Evolutionary conservation across 2,329 filamentous ascomycete genomes (phyloP).

Genomic region (Penicillium palitans): DNA sequence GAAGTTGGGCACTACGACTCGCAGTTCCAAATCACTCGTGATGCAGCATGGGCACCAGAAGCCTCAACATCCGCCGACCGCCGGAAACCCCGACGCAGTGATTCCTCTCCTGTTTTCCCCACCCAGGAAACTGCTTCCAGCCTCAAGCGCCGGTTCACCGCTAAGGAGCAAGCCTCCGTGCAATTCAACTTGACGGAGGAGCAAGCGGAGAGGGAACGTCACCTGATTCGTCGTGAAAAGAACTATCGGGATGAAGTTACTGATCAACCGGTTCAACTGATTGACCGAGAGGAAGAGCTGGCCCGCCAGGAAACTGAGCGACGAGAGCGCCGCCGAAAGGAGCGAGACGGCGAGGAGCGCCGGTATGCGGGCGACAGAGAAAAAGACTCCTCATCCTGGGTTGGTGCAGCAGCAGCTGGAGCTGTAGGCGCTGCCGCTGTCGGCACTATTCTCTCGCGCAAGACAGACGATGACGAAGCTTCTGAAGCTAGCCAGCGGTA

Average conservation of each 20-base stretch:
- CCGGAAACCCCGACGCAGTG: constrained; percentile 38
- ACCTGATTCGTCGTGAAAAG: constrained; percentile 29
- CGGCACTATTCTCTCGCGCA: constrained; percentile 43
- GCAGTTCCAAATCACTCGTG: constrained; percentile 15
- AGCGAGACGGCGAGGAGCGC: constrained; percentile 24
- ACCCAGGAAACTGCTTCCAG: constrained; percentile 31
- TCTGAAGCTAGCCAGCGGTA: constrained; percentile 36
- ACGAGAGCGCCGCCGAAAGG: constrained; percentile 21
- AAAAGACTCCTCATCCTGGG: constrained; percentile 36
- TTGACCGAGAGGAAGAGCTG: constrained; percentile 32
- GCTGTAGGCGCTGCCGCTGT: constrained; percentile 52
- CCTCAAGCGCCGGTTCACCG: constrained; percentile 36
- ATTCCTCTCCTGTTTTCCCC: constrained; percentile 49
- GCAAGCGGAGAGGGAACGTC: constrained; percentile 52
- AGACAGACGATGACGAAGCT: constrained; percentile 29
- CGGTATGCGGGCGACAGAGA: constrained; percentile 22
- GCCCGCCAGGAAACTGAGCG: constrained; percentile 19
- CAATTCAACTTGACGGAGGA: constrained; percentile 60
- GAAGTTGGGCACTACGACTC: constrained; percentile 23
- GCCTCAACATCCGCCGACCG: constrained; percentile 11
- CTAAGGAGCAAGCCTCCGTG: constrained; percentile 50
- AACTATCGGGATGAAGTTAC: constrained; percentile 23
- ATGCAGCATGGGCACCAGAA: constrained; percentile 15
- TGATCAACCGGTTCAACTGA: constrained; percentile 28
- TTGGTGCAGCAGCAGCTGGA: constrained; percentile 49